phyloP scores from a whole-genome alignment of 2,329 filamentous ascomycete species.

The Ophiostoma ulmi region DNA sequence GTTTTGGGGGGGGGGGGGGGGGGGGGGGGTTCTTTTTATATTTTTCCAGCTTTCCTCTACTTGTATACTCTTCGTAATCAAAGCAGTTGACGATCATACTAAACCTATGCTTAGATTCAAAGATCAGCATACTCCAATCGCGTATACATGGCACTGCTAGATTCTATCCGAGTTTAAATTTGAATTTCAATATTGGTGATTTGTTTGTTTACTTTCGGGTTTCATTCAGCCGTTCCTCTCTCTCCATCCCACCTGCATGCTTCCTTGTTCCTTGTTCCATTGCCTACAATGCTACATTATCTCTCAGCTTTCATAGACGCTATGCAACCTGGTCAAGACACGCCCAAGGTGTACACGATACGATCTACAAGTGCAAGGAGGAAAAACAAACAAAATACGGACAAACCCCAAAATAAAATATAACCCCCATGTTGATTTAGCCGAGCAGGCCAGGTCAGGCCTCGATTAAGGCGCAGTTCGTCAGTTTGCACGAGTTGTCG shows the following conservation, averaged over 20 bases:
- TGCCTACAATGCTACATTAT: background rate
- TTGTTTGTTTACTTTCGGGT: background rate
- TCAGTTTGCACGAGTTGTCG: background rate
- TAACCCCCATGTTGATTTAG: slow-evolving; percentile 13
- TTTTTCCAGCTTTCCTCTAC: background rate
- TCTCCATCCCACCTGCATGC: background rate
- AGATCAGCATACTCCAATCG: background rate
- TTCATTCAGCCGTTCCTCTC: background rate
- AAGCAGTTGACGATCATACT: slow-evolving; percentile 9
- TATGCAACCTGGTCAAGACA: slow-evolving; percentile 2
- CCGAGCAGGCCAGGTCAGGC: slow-evolving; percentile 5
- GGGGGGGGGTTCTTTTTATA: background rate
- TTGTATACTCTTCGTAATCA: background rate
- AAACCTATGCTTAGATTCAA: background rate
- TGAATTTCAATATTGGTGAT: background rate
- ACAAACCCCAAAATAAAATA: background rate
- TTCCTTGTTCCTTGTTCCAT: slow-evolving; percentile 20
- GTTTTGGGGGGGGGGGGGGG: too few relatives aligned
- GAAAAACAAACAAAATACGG: background rate
- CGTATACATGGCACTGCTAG: background rate
- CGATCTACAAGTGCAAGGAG: background rate
- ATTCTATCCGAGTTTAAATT: background rate
- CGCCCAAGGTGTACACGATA: slow-evolving; percentile 8
- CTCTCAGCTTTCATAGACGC: background rate
- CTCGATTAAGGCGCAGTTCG: background rate